These are phyloP conservation scores for Erysimum cheiri DNA, from an alignment of 441 rosid genomes.

Conservation along the genomic window DNA sequence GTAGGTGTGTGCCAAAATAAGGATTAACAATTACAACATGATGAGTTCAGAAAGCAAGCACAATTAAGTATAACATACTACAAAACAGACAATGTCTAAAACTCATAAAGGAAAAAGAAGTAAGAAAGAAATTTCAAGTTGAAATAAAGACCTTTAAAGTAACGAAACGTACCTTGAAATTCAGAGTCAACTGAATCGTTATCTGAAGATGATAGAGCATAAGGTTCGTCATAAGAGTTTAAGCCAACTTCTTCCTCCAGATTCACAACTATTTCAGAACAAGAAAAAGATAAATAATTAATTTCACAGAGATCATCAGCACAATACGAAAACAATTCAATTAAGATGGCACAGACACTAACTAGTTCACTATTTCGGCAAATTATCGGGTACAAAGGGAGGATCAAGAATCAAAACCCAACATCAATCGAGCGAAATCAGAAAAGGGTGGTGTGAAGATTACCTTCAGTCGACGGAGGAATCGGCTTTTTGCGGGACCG, in stretches of 20 bases:
- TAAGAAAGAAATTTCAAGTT: background rate
- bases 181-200: conserved; percentile 38
- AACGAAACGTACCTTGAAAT: conserved; percentile 45
- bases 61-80: background rate
- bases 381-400: background rate
- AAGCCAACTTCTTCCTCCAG: conserved; percentile 25
- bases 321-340: background rate
- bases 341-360: background rate
- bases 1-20: background rate
- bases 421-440: conserved; percentile 2
- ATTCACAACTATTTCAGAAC: conserved; percentile 15
- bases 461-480: conserved; percentile 43
- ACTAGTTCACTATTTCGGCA: background rate
- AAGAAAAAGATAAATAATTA: background rate
- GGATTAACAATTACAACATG: conserved; percentile 7
- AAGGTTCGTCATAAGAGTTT: conserved; percentile 45
- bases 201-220: conserved; percentile 46
- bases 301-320: conserved; percentile 1
- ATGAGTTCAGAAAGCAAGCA: background rate
- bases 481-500: conserved; percentile 45
- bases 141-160: conserved; percentile 1
- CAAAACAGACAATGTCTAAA: background rate
- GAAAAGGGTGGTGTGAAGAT: background rate
- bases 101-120: background rate
- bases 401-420: background rate